Evolutionary conservation across 1,139 yeast genomes (phyloP).

Genomic region (Blastobotrys indianensis): DNA sequence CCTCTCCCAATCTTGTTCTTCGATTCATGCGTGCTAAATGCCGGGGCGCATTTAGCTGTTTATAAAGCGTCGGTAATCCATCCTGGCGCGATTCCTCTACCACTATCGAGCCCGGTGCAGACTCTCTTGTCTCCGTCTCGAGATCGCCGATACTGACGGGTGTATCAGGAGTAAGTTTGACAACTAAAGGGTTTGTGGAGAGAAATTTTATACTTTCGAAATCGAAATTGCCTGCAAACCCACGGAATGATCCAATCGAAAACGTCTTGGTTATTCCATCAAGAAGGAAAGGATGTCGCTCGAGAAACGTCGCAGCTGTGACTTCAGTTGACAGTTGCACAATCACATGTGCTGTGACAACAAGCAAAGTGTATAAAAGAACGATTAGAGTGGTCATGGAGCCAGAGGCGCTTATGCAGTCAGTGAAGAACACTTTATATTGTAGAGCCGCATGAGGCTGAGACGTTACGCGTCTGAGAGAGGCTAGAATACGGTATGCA

Average conservation of each 20-base stretch:
- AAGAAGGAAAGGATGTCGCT: slow-evolving; percentile 22
- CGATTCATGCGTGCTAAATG: slow-evolving; percentile 65
- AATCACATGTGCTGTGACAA: slow-evolving; percentile 18
- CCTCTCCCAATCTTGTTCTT: slow-evolving; percentile 35
- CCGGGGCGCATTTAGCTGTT: slow-evolving; percentile 56
- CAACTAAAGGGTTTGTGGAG: slow-evolving; percentile 17
- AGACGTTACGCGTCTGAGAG: background rate
- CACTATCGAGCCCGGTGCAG: too few relatives aligned
- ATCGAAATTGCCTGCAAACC: slow-evolving; percentile 28
- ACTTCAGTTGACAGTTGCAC: slow-evolving; percentile 25
- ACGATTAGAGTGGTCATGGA: too few relatives aligned
- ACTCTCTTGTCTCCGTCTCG: background rate
- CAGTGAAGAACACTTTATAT: too few relatives aligned
- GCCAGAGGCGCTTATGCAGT: too few relatives aligned
- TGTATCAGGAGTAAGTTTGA: slow-evolving; percentile 29
- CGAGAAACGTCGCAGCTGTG: slow-evolving; percentile 21
- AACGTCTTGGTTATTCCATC: slow-evolving; percentile 23
- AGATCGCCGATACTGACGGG: slow-evolving; percentile 21
- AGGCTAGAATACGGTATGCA: background rate
- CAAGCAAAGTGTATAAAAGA: background rate
- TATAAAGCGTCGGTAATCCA: slow-evolving; percentile 6
- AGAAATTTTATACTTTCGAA: slow-evolving; percentile 17
- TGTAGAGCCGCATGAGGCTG: too few relatives aligned
- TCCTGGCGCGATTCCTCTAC: background rate
- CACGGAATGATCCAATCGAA: slow-evolving; percentile 28